Base-by-base conservation (phyloP, 148 eudicot species). In the Camellia sinensis region DNA sequence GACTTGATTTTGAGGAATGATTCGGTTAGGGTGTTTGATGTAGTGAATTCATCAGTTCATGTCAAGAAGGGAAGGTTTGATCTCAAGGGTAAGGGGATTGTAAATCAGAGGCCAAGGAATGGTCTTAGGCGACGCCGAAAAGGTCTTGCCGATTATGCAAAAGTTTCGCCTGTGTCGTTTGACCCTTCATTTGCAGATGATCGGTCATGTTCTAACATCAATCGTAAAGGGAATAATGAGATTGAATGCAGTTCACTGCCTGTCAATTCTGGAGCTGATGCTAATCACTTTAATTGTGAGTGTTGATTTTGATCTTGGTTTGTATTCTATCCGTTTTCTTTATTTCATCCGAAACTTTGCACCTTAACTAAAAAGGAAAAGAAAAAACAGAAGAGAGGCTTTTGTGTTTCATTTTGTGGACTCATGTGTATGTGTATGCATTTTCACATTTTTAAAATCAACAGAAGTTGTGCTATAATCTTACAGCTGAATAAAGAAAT, bases 1-100 rank as follows among this genome's bases (percentile, higher is more conserved):
- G 92, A 87, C 68, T 70, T 78, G 63, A 53, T 81, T 45, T 3
- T 14, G 69, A 78, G 79, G 72, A 81, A 76, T 79, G 86, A 67
- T 63, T 29, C 50, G 7, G 79, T 19, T 40, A 50, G 3, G 50
- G 76, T 61, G 43, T 65, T 6, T 75, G 75, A 53, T 63, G 73
- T 50, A 46, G 11, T 19, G 40, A 73, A 67, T 37, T 64, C 54
- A 5, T 11, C 45, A 19, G 22, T 56, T 40, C 68, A 50, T 73
- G 61, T 60, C 6, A 73, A 78, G 41, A 75, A 85, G 44, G 83
- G 83, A 56, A 80, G 82, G 75, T 71, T 86, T 83, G 93, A 90
- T 73, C 29, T 87, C 18, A 92, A 91, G 82, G 92, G 89, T 15
- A 95, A 89, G 79, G 83, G 85, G 74, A 81, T 77, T 8, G 21